Evolutionary conservation across 305 asterid genomes (phyloP).

Genomic region (Stenogyne calaminthoides): DNA sequence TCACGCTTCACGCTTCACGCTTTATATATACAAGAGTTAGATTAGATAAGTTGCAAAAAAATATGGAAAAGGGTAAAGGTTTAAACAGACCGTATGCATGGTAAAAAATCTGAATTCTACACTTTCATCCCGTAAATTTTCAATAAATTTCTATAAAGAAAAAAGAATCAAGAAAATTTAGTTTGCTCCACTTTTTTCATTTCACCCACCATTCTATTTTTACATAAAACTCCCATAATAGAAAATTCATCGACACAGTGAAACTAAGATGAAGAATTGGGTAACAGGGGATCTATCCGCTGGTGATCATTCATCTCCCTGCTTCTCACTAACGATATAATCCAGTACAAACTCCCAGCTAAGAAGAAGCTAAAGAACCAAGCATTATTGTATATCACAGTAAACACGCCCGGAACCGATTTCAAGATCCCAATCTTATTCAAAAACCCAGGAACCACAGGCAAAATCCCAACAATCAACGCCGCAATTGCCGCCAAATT

Average conservation of each 20-base stretch:
- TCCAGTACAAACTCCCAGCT: conserved; percentile 63
- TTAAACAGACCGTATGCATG: no score
- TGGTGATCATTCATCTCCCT: conserved; percentile 22
- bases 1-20: no score
- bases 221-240: no score
- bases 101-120: no score
- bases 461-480: conserved; percentile 65
- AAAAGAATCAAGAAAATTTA: no score
- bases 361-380: conserved; percentile 85
- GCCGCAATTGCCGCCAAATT: conserved; percentile 66
- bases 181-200: no score
- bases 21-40: no score
- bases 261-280: conserved; percentile 26
- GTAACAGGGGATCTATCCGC: conserved; percentile 41
- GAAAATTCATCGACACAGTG: no score
- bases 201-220: no score
- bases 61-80: not conserved
- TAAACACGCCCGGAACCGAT: conserved; percentile 35
- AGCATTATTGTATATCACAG: conserved; percentile 63
- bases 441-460: conserved; percentile 87
- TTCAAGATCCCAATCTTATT: conserved; percentile 61
- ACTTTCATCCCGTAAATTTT: no score
- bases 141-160: not conserved
- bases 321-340: conserved; percentile 34
- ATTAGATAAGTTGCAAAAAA: no score